Base-by-base conservation (phyloP, 805 yeast genomes). In the Candida andamanensis region DNA sequence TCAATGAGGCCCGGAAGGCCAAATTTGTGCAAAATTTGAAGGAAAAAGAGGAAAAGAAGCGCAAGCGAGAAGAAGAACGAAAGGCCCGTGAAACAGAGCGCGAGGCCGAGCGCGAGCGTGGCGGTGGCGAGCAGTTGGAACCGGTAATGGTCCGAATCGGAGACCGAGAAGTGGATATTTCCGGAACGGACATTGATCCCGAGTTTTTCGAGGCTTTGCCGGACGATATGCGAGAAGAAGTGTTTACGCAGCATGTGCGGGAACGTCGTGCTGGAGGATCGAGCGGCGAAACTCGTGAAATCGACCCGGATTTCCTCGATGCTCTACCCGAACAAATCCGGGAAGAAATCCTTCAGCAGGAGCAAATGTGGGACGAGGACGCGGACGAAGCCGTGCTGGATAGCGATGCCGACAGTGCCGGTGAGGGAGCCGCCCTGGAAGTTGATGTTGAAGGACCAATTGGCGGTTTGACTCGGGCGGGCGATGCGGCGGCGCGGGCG, bases 151-250 rank as follows among this genome's bases (percentile, higher is more conserved):
- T 89, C 3, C 65, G 65, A 9, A 80, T 89, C 42, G 87, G 86
- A 22, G 94, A 82, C 15, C 58, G 80, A 17, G 78, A 78, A 30
- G 87, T 89, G 21, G 94, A 89, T 50, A 83, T 89, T 22, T 74
- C 89, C 24, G 95, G 92, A 0, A 79, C 95, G 3, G 96, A 85
- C 33, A 85, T 89, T 37, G 97, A 89, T 57, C 95, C 95, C 0
- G 90, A 84, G 44, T 89, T 86, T 52, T 65, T 89, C 39, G 82
- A 80, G 46, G 96, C 95, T 0, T 67, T 89, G 22, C 97, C 97
- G 0, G 95, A 85, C 26, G 92, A 85, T 32, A 83, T 89, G 84
- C 67, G 96, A 30, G 95, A 86, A 41, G 96, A 89, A 49, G 97
- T 87, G 0, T 78, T 85, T 49, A 76, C 89, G 0, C 90, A 86